A percentile compares a stretch with the other conserved stretches of the same genome.
Evolutionary conservation across 495 filamentous ascomycete genomes (phyloP).

Genomic region (Penicillium taxi): DNA sequence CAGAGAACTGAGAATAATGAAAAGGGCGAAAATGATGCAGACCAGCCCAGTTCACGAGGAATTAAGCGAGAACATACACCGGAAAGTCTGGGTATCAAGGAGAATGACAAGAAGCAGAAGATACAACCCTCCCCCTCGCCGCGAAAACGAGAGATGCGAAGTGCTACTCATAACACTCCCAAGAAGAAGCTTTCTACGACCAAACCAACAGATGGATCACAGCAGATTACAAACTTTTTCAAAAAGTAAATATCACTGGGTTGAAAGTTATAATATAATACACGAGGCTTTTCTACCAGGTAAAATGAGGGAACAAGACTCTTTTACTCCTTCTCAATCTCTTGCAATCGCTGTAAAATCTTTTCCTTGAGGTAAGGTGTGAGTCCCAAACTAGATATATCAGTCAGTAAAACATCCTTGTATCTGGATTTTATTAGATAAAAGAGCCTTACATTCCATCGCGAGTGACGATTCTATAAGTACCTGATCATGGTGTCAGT

Average conservation of each 20-base stretch:
- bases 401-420: constrained; percentile 12
- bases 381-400: constrained; percentile 39
- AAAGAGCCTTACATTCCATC: constrained; percentile 50
- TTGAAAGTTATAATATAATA: neutral
- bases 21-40: constrained; percentile 32
- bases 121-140: constrained; percentile 13
- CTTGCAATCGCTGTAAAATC: constrained; percentile 41
- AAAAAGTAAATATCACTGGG: constrained; percentile 33
- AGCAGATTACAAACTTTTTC: constrained; percentile 84
- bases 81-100: constrained; percentile 16
- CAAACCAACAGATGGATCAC: constrained; percentile 52
- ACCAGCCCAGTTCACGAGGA: constrained; percentile 43
- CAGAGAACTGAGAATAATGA: constrained; percentile 12
- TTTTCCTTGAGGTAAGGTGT: constrained; percentile 51
- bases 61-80: constrained; percentile 51
- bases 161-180: constrained; percentile 37
- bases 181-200: constrained; percentile 38
- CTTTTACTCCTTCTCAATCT: constrained; percentile 20
- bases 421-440: neutral
- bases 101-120: constrained; percentile 25
- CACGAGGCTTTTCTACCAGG: neutral
- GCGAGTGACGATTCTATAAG: constrained; percentile 50
- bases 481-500: constrained; percentile 24
- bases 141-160: constrained; percentile 27
- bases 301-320: neutral